Conservation (phyloP, 2,329 filamentous ascomycete species). For the Westerdykella ornata region DNA sequence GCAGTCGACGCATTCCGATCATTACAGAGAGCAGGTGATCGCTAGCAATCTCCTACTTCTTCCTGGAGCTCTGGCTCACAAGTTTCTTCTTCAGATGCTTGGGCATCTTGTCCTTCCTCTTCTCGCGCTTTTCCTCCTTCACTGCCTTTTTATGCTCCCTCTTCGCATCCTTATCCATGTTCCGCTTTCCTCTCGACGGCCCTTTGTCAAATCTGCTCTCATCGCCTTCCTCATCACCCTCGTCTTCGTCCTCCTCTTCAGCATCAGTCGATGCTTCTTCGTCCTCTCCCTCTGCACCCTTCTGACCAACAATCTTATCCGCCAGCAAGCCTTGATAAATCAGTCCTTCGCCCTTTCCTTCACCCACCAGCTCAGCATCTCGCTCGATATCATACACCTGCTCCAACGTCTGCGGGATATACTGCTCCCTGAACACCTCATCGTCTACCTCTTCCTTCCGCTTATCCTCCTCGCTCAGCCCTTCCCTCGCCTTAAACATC, state of each 20-base stretch:
- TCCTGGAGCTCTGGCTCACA: conserved; percentile 55
- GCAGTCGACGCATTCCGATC: too few relatives aligned
- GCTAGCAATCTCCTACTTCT: conserved; percentile 44
- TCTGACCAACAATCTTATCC: conserved; percentile 47
- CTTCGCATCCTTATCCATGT: conserved; percentile 88
- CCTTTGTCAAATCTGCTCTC: conserved; percentile 33
- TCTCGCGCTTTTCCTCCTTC: conserved; percentile 92
- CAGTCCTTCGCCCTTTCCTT: conserved; percentile 67
- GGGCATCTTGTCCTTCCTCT: conserved; percentile 90
- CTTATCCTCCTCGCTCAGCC: conserved; percentile 46
- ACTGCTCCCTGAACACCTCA: conserved; percentile 91
- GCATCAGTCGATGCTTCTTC: conserved; percentile 20
- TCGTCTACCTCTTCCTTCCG: conserved; percentile 67
- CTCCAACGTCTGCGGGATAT: conserved; percentile 90
- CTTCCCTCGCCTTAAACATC: conserved; percentile 55
- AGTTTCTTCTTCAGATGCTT: conserved; percentile 93
- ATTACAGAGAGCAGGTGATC: too few relatives aligned
- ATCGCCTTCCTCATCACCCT: conserved; percentile 22
- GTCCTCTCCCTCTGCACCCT: conserved; percentile 30
- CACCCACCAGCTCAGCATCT: conserved; percentile 69
- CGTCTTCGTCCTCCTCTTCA: conserved; percentile 5
- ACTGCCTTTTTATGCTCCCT: conserved; percentile 81
- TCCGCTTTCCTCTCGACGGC: conserved; percentile 43
- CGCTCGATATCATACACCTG: conserved; percentile 96
- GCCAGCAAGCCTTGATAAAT: conserved; percentile 83